These are phyloP conservation scores for Termitomyces sp. DNA, from an alignment of 768 basidiomycete species.

Conservation along the genomic window DNA sequence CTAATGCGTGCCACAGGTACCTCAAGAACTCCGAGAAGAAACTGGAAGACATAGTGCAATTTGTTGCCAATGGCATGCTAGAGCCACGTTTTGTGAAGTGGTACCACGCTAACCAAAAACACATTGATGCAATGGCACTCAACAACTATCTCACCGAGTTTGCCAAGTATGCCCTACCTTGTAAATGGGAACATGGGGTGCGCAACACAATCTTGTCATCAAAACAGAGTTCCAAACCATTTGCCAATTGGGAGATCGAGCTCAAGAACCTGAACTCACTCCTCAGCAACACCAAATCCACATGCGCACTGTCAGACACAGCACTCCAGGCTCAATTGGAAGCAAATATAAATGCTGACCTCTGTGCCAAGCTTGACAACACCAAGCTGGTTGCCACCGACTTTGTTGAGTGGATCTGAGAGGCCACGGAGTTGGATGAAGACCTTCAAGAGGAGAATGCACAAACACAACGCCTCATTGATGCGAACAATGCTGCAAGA, in stretches of 20 bases:
- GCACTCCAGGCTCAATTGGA: neutral
- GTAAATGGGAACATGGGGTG: constrained; percentile 3
- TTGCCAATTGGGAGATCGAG: constrained; percentile 17
- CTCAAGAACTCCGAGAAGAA: neutral
- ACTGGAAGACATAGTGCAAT: constrained; percentile 8
- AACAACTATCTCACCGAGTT: constrained; percentile 3
- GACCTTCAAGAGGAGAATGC: too few species aligned
- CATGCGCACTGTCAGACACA: neutral
- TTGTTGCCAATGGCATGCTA: neutral
- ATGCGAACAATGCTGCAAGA: too few species aligned
- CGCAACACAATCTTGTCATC: constrained; percentile 4
- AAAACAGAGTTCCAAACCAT: constrained; percentile 5
- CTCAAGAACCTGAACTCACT: constrained; percentile 15
- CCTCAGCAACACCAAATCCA: constrained; percentile 4
- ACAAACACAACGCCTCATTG: too few species aligned
- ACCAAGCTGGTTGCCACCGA: too few species aligned
- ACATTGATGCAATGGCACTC: constrained; percentile 14
- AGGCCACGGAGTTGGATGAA: too few species aligned
- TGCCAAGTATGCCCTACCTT: neutral
- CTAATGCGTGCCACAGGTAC: too few species aligned
- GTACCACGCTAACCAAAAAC: constrained; percentile 11
- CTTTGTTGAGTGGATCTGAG: too few species aligned
- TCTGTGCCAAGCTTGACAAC: too few species aligned
- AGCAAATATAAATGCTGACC: neutral
- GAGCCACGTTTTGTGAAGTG: neutral